phyloP scores from a whole-genome alignment of 139 green algal genomes.

The Chlorokybus atmophyticus region DNA sequence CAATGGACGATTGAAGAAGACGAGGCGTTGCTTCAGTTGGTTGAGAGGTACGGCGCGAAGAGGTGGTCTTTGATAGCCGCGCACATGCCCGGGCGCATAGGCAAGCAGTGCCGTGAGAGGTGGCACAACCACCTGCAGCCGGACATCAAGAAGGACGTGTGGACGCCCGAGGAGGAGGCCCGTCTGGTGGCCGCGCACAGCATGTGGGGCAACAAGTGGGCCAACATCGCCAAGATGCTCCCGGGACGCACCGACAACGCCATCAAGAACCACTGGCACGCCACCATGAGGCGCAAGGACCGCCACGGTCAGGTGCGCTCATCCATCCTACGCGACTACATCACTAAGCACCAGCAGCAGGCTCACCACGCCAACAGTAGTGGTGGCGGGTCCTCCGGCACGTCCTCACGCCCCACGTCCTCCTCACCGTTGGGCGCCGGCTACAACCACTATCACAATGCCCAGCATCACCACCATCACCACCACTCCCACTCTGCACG shows the following conservation, averaged over 20 bases:
- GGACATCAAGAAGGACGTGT: conserved; percentile 41
- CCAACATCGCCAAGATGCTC: conserved; percentile 29
- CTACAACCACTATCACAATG: too few relatives aligned
- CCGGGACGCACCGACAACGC: conserved; percentile 62
- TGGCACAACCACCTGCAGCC: conserved; percentile 66
- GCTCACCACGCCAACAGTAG: too few relatives aligned
- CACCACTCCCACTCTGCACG: too few relatives aligned
- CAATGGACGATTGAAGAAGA: conserved; percentile 43
- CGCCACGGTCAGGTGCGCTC: neutral
- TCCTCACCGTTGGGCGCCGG: too few relatives aligned
- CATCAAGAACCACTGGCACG: conserved; percentile 79
- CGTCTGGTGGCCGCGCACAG: conserved; percentile 38
- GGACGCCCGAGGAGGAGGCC: conserved; percentile 38
- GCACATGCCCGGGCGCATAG: conserved; percentile 42
- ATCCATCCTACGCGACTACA: conserved; percentile 11
- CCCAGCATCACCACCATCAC: too few relatives aligned
- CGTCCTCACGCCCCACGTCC: too few relatives aligned
- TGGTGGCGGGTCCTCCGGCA: too few relatives aligned
- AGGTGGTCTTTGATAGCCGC: conserved; percentile 19
- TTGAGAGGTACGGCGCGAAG: conserved; percentile 15
- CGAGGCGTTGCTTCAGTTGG: conserved; percentile 8
- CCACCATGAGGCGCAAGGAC: conserved; percentile 36
- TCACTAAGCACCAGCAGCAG: conserved; percentile 3
- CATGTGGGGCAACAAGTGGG: conserved; percentile 64
- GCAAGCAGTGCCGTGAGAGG: conserved; percentile 52